Conservation (phyloP, 345 rosid genomes). For the Rhodamnia argentea region DNA sequence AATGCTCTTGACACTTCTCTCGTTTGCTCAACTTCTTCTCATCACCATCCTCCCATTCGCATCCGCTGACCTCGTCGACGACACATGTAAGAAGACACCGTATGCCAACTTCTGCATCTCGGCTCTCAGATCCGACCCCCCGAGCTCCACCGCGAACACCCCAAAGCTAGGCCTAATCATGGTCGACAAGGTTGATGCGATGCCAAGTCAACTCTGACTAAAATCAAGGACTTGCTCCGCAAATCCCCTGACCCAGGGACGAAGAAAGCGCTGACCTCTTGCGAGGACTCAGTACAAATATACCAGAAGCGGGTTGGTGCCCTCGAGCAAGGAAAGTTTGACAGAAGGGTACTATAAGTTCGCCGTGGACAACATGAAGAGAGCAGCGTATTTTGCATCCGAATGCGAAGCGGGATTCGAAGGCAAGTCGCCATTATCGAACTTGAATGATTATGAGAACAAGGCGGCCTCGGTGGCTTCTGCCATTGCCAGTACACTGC, state of each 20-base stretch:
- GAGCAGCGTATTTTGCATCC: not conserved
- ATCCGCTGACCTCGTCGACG: not conserved
- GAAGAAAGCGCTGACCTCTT: not conserved
- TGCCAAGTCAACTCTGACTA: not conserved
- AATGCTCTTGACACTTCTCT: no score
- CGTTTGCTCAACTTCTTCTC: not conserved
- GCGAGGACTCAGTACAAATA: not conserved
- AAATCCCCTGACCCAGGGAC: not conserved
- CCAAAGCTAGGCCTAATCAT: no score
- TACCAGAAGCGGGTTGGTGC: not conserved
- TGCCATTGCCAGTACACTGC: not conserved
- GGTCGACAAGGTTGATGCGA: slow-evolving; percentile 2
- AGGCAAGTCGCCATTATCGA: not conserved
- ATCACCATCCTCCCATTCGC: not conserved
- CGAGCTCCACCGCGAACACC: not conserved
- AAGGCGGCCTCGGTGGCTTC: not conserved
- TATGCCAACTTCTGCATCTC: not conserved
- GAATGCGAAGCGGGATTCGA: not conserved
- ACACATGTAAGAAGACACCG: not conserved
- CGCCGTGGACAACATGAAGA: not conserved
- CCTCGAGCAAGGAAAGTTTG: not conserved
- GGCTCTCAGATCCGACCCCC: not conserved
- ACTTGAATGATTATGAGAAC: not conserved
- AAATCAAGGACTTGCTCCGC: slow-evolving; percentile 5
- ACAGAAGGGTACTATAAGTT: not conserved